Conservation (phyloP, 352 stramenopile genomes). For the Phytopythium aichiense region DNA sequence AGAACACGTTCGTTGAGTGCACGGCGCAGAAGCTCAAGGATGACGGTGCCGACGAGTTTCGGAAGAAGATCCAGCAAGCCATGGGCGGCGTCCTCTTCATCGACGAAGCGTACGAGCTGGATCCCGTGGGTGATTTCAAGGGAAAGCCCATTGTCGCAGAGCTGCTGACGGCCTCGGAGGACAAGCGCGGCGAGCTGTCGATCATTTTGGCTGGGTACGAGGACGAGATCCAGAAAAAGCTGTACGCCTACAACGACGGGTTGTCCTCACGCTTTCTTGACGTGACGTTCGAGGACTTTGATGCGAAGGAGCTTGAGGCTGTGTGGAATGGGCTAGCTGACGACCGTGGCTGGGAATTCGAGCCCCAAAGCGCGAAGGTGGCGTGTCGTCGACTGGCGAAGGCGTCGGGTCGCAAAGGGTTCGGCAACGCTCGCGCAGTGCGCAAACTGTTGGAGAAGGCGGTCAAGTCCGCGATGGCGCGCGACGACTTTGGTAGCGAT, state of each 20-base stretch:
- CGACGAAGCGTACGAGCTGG: conserved; percentile 91
- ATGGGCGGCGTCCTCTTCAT: conserved; percentile 90
- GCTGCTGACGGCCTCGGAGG: conserved; percentile 84
- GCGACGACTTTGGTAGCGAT: conserved; percentile 57
- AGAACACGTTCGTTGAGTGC: conserved; percentile 32
- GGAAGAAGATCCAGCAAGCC: conserved; percentile 62
- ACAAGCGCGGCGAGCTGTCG: conserved; percentile 78
- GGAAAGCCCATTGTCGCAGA: conserved; percentile 86
- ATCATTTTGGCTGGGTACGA: conserved; percentile 92
- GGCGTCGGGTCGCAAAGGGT: conserved; percentile 67
- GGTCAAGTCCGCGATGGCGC: conserved; percentile 50
- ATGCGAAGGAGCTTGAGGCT: conserved; percentile 75
- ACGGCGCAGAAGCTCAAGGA: conserved; percentile 77
- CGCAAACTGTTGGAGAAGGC: conserved; percentile 73
- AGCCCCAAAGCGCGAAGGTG: conserved; percentile 47
- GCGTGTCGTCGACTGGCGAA: conserved; percentile 62
- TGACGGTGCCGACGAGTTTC: conserved; percentile 58
- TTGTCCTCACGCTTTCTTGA: conserved; percentile 82
- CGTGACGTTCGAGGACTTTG: conserved; percentile 90
- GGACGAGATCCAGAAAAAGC: conserved; percentile 90
- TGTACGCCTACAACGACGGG: conserved; percentile 91
- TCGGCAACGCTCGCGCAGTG: conserved; percentile 84
- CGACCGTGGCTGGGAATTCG: conserved; percentile 45
- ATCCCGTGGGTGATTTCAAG: conserved; percentile 72
- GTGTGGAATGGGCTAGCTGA: conserved; percentile 60